phyloP scores from a whole-genome alignment of 208 protist species.

The Acanthamoeba sp. region DNA sequence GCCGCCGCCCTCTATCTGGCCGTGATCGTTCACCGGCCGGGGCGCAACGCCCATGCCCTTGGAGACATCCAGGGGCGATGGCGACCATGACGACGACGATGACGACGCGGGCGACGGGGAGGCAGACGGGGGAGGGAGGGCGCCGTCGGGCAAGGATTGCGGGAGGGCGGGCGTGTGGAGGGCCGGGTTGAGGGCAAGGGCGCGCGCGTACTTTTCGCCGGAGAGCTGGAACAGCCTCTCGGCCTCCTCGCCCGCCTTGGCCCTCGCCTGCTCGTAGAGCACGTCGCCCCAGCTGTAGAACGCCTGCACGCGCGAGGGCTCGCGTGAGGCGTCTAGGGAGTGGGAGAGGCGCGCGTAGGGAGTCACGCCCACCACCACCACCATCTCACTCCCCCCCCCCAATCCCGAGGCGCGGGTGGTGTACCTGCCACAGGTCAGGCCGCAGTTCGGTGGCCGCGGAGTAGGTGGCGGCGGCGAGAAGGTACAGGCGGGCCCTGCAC shows the following conservation, averaged over 20 bases:
- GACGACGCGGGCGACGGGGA: neutral
- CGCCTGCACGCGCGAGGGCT: neutral
- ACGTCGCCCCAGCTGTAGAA: constrained; percentile 23
- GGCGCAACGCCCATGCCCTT: too few species aligned
- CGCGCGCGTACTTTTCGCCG: constrained; percentile 1
- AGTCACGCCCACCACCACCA: too few species aligned
- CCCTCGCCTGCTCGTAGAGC: constrained; percentile 20
- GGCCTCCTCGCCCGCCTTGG: constrained; percentile 1
- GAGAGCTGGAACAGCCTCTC: constrained; percentile 19
- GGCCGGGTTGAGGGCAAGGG: constrained; percentile 5
- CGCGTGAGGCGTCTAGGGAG: too few species aligned
- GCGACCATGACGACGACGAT: too few species aligned
- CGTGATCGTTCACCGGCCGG: too few species aligned
- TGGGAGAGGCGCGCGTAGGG: too few species aligned
- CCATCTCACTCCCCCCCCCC: too few species aligned
- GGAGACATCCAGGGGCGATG: too few species aligned
- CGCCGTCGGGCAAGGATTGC: neutral
- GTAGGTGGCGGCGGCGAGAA: constrained; percentile 6
- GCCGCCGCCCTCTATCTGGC: neutral
- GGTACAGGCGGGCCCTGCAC: neutral
- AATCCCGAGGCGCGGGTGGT: too few species aligned
- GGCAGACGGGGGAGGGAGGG: neutral
- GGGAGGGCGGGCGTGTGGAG: neutral
- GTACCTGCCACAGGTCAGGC: neutral
- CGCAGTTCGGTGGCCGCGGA: constrained; percentile 18